Base-by-base conservation (phyloP, 108 stramenopile genomes). In the Discostella pseudostelligera region DNA sequence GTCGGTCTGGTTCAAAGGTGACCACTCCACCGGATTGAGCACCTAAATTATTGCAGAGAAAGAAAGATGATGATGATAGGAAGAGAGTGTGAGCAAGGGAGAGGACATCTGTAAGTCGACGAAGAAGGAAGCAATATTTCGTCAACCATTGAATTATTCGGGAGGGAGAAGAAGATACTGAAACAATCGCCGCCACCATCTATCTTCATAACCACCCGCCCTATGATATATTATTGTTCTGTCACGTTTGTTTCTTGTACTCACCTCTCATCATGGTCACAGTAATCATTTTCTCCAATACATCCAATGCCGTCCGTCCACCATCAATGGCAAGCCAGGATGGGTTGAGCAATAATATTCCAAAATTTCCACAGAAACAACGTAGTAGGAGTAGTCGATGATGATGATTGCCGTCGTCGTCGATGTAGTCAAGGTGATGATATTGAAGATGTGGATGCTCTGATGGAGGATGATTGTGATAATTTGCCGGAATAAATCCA, bases 191-290 rank as follows among this genome's bases (percentile, higher is more conserved):
- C n/a, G n/a, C n/a, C n/a, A n/a, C n/a, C n/a, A n/a, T n/a, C n/a
- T n/a, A n/a, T n/a, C n/a, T n/a, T n/a, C n/a, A n/a, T n/a, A n/a
- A n/a, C n/a, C n/a, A n/a, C n/a, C n/a, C n/a, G n/a, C n/a, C n/a
- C n/a, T n/a, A n/a, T n/a, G n/a, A n/a, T n/a, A n/a, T n/a, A n/a
- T n/a, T n/a, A n/a, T n/a, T n/a, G n/a, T n/a, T n/a, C n/a, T n/a
- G n/a, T n/a, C n/a, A n/a, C n/a, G n/a, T n/a, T n/a, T n/a, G n/a
- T n/a, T n/a, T n/a, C n/a, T n/a, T n/a, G n/a, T 39, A 13, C 39
- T 22, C 13, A 72, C 70, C 90, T 65, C 90, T 73, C 87, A 92
- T 89, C 90, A 92, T 92, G 39, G 90, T 92, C 8, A 92, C 83
- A 46, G 79, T 63, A 25, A 92, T 66, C 87, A 92, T 87, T 62